A percentile compares a stretch with the other conserved stretches of the same genome.
These are phyloP conservation scores for Stephanocyclus meneghinianus DNA, from an alignment of 352 stramenopile genomes.

Conservation along the genomic window DNA sequence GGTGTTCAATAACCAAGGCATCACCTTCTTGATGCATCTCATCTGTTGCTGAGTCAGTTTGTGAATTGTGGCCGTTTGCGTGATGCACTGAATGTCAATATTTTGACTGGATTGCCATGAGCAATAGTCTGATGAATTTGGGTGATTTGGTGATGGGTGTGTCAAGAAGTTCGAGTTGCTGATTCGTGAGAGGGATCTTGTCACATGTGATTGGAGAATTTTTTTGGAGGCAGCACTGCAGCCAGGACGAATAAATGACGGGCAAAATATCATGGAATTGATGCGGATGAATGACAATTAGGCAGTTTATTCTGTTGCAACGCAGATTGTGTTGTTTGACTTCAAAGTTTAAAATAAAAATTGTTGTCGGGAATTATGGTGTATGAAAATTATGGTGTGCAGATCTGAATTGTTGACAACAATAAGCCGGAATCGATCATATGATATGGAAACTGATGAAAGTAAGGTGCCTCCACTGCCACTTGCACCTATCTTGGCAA, in stretches of 20 bases:
- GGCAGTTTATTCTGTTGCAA: no score
- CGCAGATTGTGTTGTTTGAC: no score
- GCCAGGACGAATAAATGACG: background rate
- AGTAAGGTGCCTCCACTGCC: no score
- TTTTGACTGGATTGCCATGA: constrained; percentile 76
- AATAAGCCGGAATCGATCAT: no score
- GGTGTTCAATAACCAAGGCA: constrained; percentile 84
- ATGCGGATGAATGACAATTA: no score
- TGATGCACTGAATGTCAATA: constrained; percentile 78
- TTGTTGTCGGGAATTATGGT: no score
- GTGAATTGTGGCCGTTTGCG: constrained; percentile 80
- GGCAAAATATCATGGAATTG: constrained; percentile 1
- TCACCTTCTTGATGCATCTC: constrained; percentile 71
- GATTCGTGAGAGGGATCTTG: background rate
- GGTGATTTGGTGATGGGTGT: background rate
- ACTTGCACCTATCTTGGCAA: no score
- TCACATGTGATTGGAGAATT: background rate
- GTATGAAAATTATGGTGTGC: no score
- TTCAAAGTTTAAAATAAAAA: no score
- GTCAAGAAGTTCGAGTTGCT: background rate
- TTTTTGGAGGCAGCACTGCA: background rate
- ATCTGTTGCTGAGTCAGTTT: constrained; percentile 77
- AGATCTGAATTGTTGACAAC: no score
- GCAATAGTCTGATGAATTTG: constrained; percentile 20
- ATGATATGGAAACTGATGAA: no score